Percentiles rank a stretch among this genome's conserved stretches.
phyloP scores from a whole-genome alignment of 148 eudicot species.

The Vaccinium vitisidaea region DNA sequence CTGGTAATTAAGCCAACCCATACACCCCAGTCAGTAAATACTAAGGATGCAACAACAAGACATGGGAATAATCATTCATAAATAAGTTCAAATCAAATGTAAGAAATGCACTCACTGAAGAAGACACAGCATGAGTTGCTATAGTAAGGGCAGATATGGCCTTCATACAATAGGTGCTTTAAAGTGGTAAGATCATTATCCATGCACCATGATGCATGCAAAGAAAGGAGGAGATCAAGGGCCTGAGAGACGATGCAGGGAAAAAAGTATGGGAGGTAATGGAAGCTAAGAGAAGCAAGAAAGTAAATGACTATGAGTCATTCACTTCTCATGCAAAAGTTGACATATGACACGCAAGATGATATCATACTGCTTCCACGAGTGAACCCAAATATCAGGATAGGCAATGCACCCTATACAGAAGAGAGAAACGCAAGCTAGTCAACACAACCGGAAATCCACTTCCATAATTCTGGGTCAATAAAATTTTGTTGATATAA shows the following conservation, averaged over 20 bases:
- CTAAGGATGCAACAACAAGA: background rate
- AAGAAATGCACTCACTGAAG: too few relatives aligned
- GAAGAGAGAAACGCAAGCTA: background rate
- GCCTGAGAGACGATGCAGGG: background rate
- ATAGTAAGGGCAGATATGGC: background rate
- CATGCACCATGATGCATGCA: background rate
- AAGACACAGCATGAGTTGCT: background rate
- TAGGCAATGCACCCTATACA: background rate
- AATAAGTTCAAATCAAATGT: too few relatives aligned
- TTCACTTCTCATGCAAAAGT: background rate
- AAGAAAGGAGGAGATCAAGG: background rate
- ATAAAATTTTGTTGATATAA: background rate
- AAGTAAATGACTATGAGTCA: background rate
- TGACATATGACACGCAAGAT: background rate
- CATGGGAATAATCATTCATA: background rate
- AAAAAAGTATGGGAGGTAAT: background rate
- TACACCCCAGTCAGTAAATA: background rate
- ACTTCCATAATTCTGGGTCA: background rate
- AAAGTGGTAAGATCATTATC: background rate
- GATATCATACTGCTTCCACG: background rate
- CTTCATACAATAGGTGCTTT: too few relatives aligned
- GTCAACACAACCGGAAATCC: background rate
- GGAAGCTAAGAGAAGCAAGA: background rate
- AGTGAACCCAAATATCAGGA: background rate
- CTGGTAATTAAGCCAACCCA: background rate